phyloP scores from a whole-genome alignment of 768 basidiomycete species.

The Agrocybe pediades region DNA sequence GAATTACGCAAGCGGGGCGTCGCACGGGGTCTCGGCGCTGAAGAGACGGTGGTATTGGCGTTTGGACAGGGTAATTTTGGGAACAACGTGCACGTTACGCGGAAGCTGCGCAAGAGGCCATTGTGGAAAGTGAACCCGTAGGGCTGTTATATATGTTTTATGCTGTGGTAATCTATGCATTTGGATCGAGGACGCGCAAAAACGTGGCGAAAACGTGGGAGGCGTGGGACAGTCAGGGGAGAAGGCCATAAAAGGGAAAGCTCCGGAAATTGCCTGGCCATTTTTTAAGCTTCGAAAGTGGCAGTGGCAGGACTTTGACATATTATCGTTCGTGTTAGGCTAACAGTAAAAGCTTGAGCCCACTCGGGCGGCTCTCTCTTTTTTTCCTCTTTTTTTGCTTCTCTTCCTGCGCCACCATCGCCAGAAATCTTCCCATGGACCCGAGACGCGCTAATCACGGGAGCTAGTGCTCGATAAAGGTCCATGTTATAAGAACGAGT shows the following conservation, averaged over 20 bases:
- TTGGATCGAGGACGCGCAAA: not conserved
- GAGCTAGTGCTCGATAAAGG: conserved; percentile 43
- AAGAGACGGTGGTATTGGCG: conserved; percentile 91
- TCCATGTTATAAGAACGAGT: conserved; percentile 45
- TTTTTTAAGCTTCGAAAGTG: conserved; percentile 36
- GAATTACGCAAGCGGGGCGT: conserved; percentile 80
- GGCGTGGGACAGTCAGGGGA: conserved; percentile 23
- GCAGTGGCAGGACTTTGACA: conserved; percentile 40
- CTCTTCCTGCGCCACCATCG: conserved; percentile 51
- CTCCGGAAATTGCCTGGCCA: conserved; percentile 35
- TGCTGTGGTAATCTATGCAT: not conserved
- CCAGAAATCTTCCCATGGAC: conserved; percentile 53
- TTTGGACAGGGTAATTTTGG: conserved; percentile 74
- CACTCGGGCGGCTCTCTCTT: not conserved
- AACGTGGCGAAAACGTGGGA: conserved; percentile 34
- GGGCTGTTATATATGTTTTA: conserved; percentile 6
- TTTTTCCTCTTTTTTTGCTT: conserved; percentile 25
- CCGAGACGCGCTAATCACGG: conserved; percentile 53
- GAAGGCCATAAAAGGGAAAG: conserved; percentile 26
- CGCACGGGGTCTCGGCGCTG: conserved; percentile 67
- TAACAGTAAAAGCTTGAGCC: conserved; percentile 16
- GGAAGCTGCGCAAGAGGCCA: conserved; percentile 83
- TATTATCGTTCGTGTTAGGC: conserved; percentile 26
- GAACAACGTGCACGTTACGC: conserved; percentile 81
- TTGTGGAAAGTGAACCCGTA: conserved; percentile 84